Evolutionary conservation across 2,329 filamentous ascomycete genomes (phyloP), one percentile per base, ranked within the genome.

Genomic region (Rasamsonia emersonii): DNA sequence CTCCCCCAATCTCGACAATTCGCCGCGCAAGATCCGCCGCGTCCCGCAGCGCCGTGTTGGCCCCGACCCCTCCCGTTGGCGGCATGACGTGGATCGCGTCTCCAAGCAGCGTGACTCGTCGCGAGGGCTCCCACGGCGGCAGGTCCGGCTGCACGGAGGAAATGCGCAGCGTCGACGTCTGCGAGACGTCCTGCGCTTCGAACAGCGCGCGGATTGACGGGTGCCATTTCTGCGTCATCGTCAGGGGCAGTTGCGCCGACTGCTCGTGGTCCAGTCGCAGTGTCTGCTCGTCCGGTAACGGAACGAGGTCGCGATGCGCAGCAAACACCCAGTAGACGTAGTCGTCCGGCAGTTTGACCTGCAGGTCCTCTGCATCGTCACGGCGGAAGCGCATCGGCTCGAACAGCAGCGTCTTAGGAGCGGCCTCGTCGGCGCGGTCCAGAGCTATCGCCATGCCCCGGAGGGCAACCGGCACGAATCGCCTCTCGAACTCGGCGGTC

Each of bases 51-150:
- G 61, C 61, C 0, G 59, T 63, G 19, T 61, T 62, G 1, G 61
- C 61, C n/a, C 61, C 61, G 15, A 59, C 55, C 0, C 59, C 61
- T 20, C 61, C 60, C 10, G 56, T 56, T 2, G 60, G 61, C 3
- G 58, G 59, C 60, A 64, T 64, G 1, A 56, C 47, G 39, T 64
- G 61, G 0, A 55, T 56, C 2, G 61, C 58, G 30, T 64, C 61
- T 10, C 61, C 61, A 21, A 65, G 49, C 2, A 64, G 36, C 1
- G 60, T 62, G 3, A 64, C 54, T 9, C 39, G 39, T 3, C 42
- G 21, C 14, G 40, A 44, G 6, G 54, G 39, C 23, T 44, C 27
- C 54, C 56, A 59, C 3, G 18, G 10, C 9, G 18, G 18, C 11
- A 31, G 6, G 4, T 31, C 20, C 6, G 19, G 28, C 16, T 13